phyloP scores from a whole-genome alignment of 371 early-diverging fungal species.

The Rhizomucor miehei region DNA sequence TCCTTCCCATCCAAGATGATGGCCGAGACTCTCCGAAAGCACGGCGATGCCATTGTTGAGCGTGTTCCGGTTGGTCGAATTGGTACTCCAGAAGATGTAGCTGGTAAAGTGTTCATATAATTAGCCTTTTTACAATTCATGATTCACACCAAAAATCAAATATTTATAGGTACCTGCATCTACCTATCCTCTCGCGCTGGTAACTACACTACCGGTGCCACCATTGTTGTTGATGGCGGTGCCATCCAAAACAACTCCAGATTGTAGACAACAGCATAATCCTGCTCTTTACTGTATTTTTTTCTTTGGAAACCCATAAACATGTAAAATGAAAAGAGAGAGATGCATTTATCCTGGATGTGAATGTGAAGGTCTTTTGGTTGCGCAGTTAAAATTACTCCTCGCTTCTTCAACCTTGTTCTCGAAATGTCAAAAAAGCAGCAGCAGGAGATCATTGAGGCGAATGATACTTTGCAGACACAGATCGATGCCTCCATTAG shows the following conservation, averaged over 20 bases:
- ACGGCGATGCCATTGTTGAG: slow-evolving; percentile 56
- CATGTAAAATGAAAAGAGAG: no score
- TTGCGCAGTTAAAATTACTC: no score
- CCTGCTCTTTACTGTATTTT: no score
- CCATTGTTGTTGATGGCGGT: slow-evolving; percentile 87
- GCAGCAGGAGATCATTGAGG: slow-evolving; percentile 18
- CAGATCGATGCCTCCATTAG: slow-evolving; percentile 51
- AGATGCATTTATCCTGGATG: no score
- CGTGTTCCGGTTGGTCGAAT: slow-evolving; percentile 73
- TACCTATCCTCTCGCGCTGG: slow-evolving; percentile 80
- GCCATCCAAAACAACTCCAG: slow-evolving; percentile 27
- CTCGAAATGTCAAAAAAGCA: slow-evolving; percentile 1
- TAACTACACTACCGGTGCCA: slow-evolving; percentile 80
- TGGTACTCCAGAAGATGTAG: slow-evolving; percentile 85
- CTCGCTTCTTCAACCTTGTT: no score
- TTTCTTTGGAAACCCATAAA: no score
- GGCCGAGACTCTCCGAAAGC: slow-evolving; percentile 65
- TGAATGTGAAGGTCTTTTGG: no score
- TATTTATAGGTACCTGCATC: slow-evolving; percentile 57
- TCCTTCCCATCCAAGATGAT: slow-evolving; percentile 90
- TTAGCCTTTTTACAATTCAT: neutral
- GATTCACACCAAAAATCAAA: slow-evolving; percentile 48
- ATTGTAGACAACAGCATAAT: slow-evolving; percentile 19
- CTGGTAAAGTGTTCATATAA: slow-evolving; percentile 48
- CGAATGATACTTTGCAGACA: slow-evolving; percentile 42